Base-by-base conservation (phyloP, 2,329 filamentous ascomycete species). In the Aspergillus fijiensis region DNA sequence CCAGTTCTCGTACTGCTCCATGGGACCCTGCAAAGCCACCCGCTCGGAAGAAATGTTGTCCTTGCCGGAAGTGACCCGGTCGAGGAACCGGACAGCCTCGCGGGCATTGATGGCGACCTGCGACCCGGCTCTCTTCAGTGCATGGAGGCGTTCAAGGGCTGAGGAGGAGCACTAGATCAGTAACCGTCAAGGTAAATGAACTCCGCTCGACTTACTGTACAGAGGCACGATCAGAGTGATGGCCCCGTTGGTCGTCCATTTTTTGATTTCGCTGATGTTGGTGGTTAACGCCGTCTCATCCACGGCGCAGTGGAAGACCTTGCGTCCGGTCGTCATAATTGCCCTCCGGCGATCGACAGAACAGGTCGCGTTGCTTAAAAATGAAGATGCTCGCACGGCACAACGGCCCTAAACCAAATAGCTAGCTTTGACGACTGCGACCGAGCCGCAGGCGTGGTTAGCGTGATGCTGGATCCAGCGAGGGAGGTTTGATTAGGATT, bases 231-330 rank as follows among this genome's bases (percentile, higher is more conserved):
- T 76, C 45, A 84, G 76, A 61, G 76, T 80, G 56, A 83, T 78
- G 42, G 77, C 74, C 33, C 80, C 80, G 58, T 80, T 77, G 27
- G 77, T 75, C 53, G 81, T 79, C 79, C 81, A 83, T 69, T 76
- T 76, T 70, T 83, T 83, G 61, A 84, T 80, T 67, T 82, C 81
- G 59, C 78, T 79, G 63, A 84, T 80, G 61, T 80, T 82, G 55
- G 80, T 79, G 51, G 79, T 81, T 58, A 84, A 69, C 51, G 80
- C 80, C 54, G 80, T 82, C 65, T 82, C 81, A 68, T 84, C 81
- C 63, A 82, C 79, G 62, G 82, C 79, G 73, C 81, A 83, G 70
- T 81, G 78, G 65, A 82, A 80, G 65, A 79, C 74, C 68, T 80
- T 81, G 65, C 76, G 76, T 66, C 69, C 75, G 60, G 74, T 67